Percentiles rank a stretch among this genome's conserved stretches.
Conservation (phyloP, 305 asterid species). For the Fraxinus sp. region DNA sequence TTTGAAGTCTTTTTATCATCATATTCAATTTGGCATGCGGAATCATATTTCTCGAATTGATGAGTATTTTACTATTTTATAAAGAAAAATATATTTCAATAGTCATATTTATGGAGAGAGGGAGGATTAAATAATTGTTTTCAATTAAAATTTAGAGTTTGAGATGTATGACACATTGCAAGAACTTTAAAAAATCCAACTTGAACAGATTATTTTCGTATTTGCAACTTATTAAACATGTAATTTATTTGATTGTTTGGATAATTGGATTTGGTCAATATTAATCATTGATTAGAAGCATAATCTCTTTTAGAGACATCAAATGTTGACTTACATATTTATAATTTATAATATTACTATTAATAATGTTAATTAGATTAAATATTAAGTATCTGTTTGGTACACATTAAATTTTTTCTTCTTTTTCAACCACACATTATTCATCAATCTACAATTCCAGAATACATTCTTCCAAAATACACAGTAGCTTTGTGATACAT, state of each 20-base stretch:
- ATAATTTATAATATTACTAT: not conserved
- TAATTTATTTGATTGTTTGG: not conserved
- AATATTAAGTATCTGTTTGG: too few relatives aligned
- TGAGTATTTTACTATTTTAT: not conserved
- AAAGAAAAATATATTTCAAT: not conserved
- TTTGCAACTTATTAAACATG: not conserved
- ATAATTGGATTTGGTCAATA: not conserved
- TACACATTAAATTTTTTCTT: too few relatives aligned
- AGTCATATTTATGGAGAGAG: not conserved
- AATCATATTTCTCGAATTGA: not conserved
- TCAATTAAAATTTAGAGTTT: not conserved
- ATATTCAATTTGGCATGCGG: not conserved
- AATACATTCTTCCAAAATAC: too few relatives aligned
- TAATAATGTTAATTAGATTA: too few relatives aligned
- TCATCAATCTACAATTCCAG: too few relatives aligned
- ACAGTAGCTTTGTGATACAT: not conserved
- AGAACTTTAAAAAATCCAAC: not conserved
- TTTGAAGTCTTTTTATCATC: not conserved
- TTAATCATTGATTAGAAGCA: not conserved
- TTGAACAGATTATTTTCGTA: not conserved
- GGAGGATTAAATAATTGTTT: not conserved
- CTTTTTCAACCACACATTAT: too few relatives aligned
- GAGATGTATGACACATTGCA: not conserved
- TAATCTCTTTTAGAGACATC: not conserved
- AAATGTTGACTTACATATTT: not conserved